Evolutionary conservation across 805 yeast species (phyloP).

Genomic region (Yarrowia yakushimensis): DNA sequence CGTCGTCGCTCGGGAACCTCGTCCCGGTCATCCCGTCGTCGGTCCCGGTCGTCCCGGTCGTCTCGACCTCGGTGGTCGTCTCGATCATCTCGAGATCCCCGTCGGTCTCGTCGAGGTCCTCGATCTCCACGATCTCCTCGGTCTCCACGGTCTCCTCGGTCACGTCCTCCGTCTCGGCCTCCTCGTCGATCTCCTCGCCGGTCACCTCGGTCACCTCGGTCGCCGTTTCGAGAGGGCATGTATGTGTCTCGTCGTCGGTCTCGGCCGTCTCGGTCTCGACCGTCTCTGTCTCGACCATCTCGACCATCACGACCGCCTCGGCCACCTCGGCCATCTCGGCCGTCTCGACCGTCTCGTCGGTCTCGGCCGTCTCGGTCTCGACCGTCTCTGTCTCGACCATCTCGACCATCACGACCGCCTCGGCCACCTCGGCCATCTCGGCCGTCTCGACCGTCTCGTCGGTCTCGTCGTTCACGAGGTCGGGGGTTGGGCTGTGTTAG

Average conservation of each 20-base stretch:
- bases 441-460: conserved; percentile 44
- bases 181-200: conserved; percentile 15
- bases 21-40: conserved; percentile 24
- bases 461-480: conserved; percentile 46
- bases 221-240: conserved; percentile 47
- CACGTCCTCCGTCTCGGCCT: neutral
- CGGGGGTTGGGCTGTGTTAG: conserved; percentile 34
- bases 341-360: too few relatives aligned
- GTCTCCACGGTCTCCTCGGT: neutral
- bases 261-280: conserved; percentile 45
- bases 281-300: conserved; percentile 36
- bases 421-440: conserved; percentile 21
- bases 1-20: conserved; percentile 26
- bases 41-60: conserved; percentile 28
- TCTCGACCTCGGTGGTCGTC: conserved; percentile 40
- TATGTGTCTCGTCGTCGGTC: conserved; percentile 49
- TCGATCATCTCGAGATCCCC: conserved; percentile 34
- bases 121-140: conserved; percentile 5
- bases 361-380: conserved; percentile 47
- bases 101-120: conserved; percentile 22
- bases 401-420: conserved; percentile 23
- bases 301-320: conserved; percentile 27
- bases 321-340: too few relatives aligned
- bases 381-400: conserved; percentile 40
- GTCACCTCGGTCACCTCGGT: conserved; percentile 33